These are phyloP conservation scores for Botrytis byssoidea DNA, from an alignment of 2,329 filamentous ascomycete genomes.

Conservation along the genomic window DNA sequence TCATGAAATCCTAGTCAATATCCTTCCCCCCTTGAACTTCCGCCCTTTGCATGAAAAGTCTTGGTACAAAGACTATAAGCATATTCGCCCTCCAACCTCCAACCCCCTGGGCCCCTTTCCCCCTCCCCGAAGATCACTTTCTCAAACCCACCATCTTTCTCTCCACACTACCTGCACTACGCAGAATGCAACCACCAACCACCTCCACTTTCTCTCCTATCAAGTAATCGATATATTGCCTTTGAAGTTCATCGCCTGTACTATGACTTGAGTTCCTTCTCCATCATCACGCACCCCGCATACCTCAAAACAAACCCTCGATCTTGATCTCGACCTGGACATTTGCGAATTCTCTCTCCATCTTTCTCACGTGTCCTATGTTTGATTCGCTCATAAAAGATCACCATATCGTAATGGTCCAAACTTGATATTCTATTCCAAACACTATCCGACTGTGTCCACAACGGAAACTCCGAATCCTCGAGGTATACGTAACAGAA, in stretches of 20 bases:
- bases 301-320: not conserved
- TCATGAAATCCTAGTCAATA: slow-evolving; percentile 34
- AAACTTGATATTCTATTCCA: slow-evolving; percentile 24
- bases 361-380: slow-evolving; percentile 27
- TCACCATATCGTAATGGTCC: slow-evolving; percentile 32
- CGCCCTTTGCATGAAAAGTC: not conserved
- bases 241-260: slow-evolving; percentile 34
- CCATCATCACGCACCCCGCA: slow-evolving; percentile 21
- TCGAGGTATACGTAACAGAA: slow-evolving; percentile 26
- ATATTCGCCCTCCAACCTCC: not conserved
- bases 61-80: not conserved
- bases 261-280: slow-evolving; percentile 33
- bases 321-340: not conserved
- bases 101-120: not conserved
- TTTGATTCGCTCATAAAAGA: slow-evolving; percentile 25
- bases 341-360: slow-evolving; percentile 25
- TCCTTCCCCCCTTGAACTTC: slow-evolving; percentile 20
- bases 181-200: not conserved
- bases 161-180: not conserved
- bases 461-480: slow-evolving; percentile 33
- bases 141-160: slow-evolving; percentile 2
- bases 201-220: slow-evolving; percentile 32
- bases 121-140: not conserved
- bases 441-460: slow-evolving; percentile 32
- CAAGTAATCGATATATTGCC: slow-evolving; percentile 33